phyloP scores from a whole-genome alignment of 805 yeast species.

The Saccharomycopsis amapae region DNA sequence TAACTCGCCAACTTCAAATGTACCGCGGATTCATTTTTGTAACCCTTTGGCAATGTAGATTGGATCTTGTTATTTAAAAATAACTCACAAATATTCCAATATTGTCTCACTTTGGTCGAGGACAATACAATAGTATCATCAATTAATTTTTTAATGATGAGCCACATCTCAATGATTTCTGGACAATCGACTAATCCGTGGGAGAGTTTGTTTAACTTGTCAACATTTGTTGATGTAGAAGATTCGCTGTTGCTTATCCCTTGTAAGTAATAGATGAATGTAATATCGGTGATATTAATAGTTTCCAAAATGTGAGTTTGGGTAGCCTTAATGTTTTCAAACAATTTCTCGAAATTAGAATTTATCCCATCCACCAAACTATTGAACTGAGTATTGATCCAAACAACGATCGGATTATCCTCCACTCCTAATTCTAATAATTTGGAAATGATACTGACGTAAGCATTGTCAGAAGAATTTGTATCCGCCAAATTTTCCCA shows the following conservation, averaged over 20 bases:
- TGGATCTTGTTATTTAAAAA: conserved; percentile 46
- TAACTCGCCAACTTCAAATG: conserved; percentile 37
- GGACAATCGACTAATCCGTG: conserved; percentile 43
- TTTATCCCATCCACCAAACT: conserved; percentile 34
- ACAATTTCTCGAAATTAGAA: conserved; percentile 36
- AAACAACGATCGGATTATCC: conserved; percentile 58
- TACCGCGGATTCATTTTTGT: conserved; percentile 31
- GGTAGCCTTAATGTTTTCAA: conserved; percentile 33
- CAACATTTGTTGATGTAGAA: conserved; percentile 10
- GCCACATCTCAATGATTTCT: conserved; percentile 53
- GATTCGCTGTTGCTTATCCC: conserved; percentile 12
- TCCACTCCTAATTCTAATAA: conserved; percentile 55
- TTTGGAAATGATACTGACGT: conserved; percentile 38
- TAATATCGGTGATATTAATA: conserved; percentile 31
- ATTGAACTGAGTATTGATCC: conserved; percentile 47
- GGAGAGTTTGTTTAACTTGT: conserved; percentile 18
- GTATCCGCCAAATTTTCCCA: conserved; percentile 42
- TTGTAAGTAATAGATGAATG: conserved; percentile 26
- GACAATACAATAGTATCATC: conserved; percentile 35
- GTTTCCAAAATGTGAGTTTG: conserved; percentile 35
- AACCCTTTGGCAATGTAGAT: conserved; percentile 34
- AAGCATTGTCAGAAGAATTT: conserved; percentile 28
- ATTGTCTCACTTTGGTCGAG: conserved; percentile 36
- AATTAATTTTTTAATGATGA: conserved; percentile 35
- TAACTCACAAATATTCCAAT: conserved; percentile 49